phyloP scores from a whole-genome alignment of 352 stramenopile genomes.

The Phytophthora rubi region DNA sequence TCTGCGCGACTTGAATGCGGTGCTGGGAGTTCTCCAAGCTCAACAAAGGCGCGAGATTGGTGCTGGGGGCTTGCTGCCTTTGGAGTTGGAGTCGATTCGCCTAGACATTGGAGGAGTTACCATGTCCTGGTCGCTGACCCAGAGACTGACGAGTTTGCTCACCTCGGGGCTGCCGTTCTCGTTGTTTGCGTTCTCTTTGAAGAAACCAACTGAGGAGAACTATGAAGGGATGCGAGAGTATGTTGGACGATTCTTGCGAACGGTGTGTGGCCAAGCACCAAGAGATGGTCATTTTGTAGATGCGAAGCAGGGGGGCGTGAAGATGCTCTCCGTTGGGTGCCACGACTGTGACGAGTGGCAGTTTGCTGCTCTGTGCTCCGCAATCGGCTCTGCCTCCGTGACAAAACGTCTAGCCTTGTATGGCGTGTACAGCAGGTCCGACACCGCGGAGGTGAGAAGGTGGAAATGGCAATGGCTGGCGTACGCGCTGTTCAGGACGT shows the following conservation, averaged over 20 bases:
- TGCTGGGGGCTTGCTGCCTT: conserved; percentile 18
- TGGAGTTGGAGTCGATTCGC: conserved; percentile 28
- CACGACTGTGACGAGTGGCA: conserved; percentile 36
- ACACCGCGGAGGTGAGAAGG: conserved; percentile 20
- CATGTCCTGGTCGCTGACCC: conserved; percentile 28
- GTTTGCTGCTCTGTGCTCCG: conserved; percentile 35
- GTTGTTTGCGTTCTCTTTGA: conserved; percentile 34
- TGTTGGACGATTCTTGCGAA: conserved; percentile 22
- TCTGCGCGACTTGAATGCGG: conserved; percentile 21
- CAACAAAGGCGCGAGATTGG: not conserved
- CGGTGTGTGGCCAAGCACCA: conserved; percentile 20
- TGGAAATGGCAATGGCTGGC: conserved; percentile 47
- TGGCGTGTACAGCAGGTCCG: conserved; percentile 27
- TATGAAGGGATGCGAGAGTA: conserved; percentile 14
- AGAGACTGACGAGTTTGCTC: conserved; percentile 25
- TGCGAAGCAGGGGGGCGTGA: conserved; percentile 11
- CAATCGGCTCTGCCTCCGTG: conserved; percentile 17
- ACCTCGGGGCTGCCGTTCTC: conserved; percentile 21
- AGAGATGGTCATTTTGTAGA: not conserved
- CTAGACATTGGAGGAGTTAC: conserved; percentile 29
- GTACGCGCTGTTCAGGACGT: conserved; percentile 40
- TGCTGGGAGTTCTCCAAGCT: conserved; percentile 9
- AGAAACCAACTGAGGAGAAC: conserved; percentile 16
- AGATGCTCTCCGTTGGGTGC: conserved; percentile 31
- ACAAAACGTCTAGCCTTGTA: conserved; percentile 29